Evolutionary conservation across 2,329 filamentous ascomycete genomes (phyloP), one percentile per base, ranked within the genome.

Genomic region (Ceratocystis destructans): DNA sequence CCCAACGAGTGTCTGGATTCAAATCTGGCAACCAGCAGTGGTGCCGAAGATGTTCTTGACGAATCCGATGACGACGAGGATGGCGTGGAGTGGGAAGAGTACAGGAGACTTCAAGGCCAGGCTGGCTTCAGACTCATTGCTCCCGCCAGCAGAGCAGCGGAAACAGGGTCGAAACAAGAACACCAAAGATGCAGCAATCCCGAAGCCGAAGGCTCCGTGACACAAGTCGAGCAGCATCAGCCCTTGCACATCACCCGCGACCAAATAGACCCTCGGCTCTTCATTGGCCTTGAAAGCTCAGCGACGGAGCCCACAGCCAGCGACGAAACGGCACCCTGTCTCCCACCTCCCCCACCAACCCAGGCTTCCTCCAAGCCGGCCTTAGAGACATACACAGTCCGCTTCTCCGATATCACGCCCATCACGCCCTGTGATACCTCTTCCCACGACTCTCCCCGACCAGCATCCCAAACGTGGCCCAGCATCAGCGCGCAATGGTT

Each of bases 1-100:
- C 62, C 63, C n/a, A 67, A 67, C 17, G 55, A 67, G 46, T 64
- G 66, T 46, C 41, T 67, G 20, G 66, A 67, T 17, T 62, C n/a
- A 12, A 59, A 64, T 15, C 25, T 44, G 6, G 7, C 55, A 10
- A 59, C 31, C n/a, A 31, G 31, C 28, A 44, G 25, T 28, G 48
- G 31, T 15, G 46, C 41, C 20, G 61, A 37, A 44, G 55, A 61
- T 8, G 44, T 53, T 12, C 20, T 37, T n/a, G 66, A 61, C 22
- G 61, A 53, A 7, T 46, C 44, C 2, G 61, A 63, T 12, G 25
- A 50, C 10, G 31, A 37, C n/a, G 61, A 61, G 17, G 37, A 45
- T 17, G 61, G 61, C 3, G 55, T 12, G 6, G 41, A 50, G 8
- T 25, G 28, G 12, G 66, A 50, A 1, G 62, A 64, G 28, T 48